Evolutionary conservation across 306 rosid genomes (phyloP).

Genomic region (Cicer yamashitae): DNA sequence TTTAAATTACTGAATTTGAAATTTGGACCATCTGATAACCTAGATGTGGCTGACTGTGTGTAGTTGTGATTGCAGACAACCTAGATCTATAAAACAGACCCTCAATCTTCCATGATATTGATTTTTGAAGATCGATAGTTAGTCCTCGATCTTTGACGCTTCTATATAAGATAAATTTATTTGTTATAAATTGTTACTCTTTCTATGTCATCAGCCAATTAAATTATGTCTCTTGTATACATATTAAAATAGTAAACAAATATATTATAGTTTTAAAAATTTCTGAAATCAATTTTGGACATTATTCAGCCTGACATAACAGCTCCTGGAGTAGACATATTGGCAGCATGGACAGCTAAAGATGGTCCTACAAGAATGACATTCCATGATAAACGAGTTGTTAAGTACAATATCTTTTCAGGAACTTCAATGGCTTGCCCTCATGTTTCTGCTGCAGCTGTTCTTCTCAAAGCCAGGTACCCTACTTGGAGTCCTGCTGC

Average conservation of each 20-base stretch:
- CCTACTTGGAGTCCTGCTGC: slow-evolving; percentile 92
- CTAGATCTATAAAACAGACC: too few relatives aligned
- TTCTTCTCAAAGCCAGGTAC: slow-evolving; percentile 81
- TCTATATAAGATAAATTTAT: background rate
- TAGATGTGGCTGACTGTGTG: too few relatives aligned
- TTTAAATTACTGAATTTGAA: too few relatives aligned
- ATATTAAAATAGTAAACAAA: background rate
- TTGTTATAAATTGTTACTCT: slow-evolving; percentile 1
- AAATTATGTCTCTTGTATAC: slow-evolving; percentile 1
- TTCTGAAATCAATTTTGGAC: background rate
- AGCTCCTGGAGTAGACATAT: slow-evolving; percentile 89
- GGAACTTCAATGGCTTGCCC: slow-evolving; percentile 99
- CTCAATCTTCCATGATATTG: too few relatives aligned
- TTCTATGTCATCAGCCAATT: background rate
- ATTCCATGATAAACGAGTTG: slow-evolving; percentile 63
- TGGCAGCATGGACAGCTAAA: slow-evolving; percentile 88
- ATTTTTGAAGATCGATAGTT: slow-evolving; percentile 5
- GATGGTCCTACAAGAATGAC: slow-evolving; percentile 76
- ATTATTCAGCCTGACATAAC: slow-evolving; percentile 86
- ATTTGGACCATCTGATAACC: too few relatives aligned
- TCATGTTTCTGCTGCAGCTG: slow-evolving; percentile 78
- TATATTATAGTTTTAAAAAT: background rate
- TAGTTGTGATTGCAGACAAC: too few relatives aligned
- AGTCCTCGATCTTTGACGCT: background rate
- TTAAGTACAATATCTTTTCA: slow-evolving; percentile 67